Conservation (phyloP, 176 grass and related monocot genomes). For the Hordeum marinum region DNA sequence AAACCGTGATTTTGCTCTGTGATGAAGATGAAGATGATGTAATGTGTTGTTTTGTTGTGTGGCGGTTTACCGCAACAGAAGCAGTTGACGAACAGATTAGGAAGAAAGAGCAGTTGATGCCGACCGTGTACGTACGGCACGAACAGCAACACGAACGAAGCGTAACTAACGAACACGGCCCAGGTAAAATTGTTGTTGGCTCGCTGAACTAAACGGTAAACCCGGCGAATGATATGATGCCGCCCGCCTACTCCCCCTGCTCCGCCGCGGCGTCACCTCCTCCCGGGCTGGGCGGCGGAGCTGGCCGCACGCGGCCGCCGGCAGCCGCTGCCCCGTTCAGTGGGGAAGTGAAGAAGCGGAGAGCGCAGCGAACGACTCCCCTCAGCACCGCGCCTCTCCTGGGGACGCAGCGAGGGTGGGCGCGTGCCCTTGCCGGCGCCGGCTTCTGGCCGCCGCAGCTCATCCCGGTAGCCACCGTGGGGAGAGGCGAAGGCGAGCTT, state of each 20-base stretch:
- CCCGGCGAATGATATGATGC: no score
- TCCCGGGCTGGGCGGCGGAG: not conserved
- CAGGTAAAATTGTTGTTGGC: slow-evolving; percentile 20
- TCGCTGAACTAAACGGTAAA: not conserved
- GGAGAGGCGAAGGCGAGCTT: not conserved
- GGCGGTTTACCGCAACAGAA: no score
- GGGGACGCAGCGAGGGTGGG: slow-evolving; percentile 33
- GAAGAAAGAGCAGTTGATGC: no score
- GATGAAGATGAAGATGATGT: no score
- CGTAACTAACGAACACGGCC: not conserved
- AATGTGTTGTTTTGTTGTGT: no score
- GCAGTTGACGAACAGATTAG: no score
- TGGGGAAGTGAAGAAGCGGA: not conserved
- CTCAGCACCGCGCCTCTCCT: slow-evolving; percentile 38
- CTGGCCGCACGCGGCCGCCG: slow-evolving; percentile 13
- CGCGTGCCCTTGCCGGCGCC: not conserved
- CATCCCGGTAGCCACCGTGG: not conserved
- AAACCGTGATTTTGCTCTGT: no score
- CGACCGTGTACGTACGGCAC: no score
- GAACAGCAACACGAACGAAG: no score
- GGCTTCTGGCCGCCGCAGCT: not conserved
- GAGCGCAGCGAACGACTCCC: not conserved
- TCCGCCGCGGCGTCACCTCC: not conserved
- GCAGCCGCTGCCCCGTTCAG: not conserved
- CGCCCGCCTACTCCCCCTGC: not conserved